Conservation (phyloP, 2,329 filamentous ascomycete species). For the Davidsoniella australis region DNA sequence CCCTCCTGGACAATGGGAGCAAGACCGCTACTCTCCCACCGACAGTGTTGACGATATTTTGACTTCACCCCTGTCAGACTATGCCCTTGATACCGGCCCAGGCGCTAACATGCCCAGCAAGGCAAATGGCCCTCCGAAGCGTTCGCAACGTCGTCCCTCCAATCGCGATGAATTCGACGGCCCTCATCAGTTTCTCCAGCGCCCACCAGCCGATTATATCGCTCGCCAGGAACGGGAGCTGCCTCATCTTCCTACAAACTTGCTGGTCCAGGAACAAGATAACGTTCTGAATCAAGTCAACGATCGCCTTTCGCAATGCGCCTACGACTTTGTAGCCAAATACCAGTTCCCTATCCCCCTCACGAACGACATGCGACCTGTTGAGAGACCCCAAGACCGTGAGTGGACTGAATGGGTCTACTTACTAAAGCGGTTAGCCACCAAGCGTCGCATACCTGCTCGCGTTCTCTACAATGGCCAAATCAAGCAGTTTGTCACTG, state of each 20-base stretch:
- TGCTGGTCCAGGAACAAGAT: conserved; percentile 73
- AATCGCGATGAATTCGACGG: conserved; percentile 84
- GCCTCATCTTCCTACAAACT: conserved; percentile 65
- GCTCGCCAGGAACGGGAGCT: conserved; percentile 65
- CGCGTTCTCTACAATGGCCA: conserved; percentile 75
- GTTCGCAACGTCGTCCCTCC: conserved; percentile 50
- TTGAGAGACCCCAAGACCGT: conserved; percentile 57
- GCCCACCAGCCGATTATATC: conserved; percentile 52
- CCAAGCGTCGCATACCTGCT: conserved; percentile 70
- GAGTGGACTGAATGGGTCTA: conserved; percentile 92
- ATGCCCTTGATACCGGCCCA: conserved; percentile 35
- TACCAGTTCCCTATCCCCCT: conserved; percentile 81
- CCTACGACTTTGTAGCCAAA: conserved; percentile 79
- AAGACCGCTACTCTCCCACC: conserved; percentile 35
- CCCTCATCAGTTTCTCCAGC: conserved; percentile 64
- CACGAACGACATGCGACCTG: conserved; percentile 63
- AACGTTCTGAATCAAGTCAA: conserved; percentile 65
- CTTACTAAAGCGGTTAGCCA: conserved; percentile 68
- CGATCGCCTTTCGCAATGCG: conserved; percentile 68
- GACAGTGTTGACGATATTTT: conserved; percentile 43
- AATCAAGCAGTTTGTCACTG: conserved; percentile 81
- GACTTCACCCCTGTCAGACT: conserved; percentile 42
- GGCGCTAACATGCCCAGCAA: conserved; percentile 20
- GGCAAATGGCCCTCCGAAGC: conserved; percentile 21
- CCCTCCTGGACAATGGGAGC: conserved; percentile 25